Evolutionary conservation across 495 filamentous ascomycete species (phyloP).

Genomic region (Neurospora sp.): DNA sequence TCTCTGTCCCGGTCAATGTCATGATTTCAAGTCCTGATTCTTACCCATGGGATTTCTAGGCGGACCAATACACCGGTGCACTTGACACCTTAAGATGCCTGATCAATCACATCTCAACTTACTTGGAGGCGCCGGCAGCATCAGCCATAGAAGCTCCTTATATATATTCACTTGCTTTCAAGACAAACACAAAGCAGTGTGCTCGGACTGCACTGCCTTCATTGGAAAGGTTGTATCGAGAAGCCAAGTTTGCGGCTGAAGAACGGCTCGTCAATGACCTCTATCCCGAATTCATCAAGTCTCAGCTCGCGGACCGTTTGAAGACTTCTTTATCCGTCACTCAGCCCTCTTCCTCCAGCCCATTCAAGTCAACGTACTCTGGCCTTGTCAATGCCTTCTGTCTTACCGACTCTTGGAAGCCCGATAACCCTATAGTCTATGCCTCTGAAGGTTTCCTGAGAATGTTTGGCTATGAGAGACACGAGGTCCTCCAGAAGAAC

Average conservation of each 20-base stretch:
- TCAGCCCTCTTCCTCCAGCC: background rate
- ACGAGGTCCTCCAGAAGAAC: slow-evolving; percentile 38
- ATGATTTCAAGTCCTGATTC: background rate
- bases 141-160: slow-evolving; percentile 30
- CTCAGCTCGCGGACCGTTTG: slow-evolving; percentile 21
- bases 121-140: slow-evolving; percentile 30
- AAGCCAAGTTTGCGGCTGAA: slow-evolving; percentile 34
- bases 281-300: slow-evolving; percentile 41
- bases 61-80: slow-evolving; percentile 23
- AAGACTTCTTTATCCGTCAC: slow-evolving; percentile 12
- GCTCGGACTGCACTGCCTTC: slow-evolving; percentile 28
- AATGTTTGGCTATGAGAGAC: slow-evolving; percentile 36
- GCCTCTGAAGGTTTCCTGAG: slow-evolving; percentile 42
- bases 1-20: background rate
- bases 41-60: slow-evolving; percentile 5
- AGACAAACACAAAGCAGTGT: slow-evolving; percentile 30
- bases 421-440: slow-evolving; percentile 41
- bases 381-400: slow-evolving; percentile 29
- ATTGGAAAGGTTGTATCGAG: slow-evolving; percentile 35
- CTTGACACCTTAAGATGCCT: slow-evolving; percentile 28
- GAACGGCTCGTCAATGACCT: slow-evolving; percentile 30
- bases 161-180: slow-evolving; percentile 22
- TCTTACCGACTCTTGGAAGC: slow-evolving; percentile 17
- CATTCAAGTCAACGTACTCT: slow-evolving; percentile 16
- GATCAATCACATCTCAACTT: slow-evolving; percentile 35